Conservation (phyloP, 2,329 filamentous ascomycete genomes). For the Ophiostoma triangulosporum region DNA sequence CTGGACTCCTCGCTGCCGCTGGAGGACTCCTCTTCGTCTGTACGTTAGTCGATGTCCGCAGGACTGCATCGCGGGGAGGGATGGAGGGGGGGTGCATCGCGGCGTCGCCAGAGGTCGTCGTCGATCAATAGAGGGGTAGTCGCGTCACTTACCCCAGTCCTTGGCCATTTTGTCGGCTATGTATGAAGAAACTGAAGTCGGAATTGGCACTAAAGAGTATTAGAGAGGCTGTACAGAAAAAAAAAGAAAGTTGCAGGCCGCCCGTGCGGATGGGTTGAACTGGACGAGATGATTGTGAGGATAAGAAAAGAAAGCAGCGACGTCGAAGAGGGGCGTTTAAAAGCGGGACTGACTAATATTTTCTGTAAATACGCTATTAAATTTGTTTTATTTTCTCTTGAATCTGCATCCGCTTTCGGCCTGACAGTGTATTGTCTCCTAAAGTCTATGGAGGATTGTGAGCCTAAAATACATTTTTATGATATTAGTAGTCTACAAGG, state of each 20-base stretch:
- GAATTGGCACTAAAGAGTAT: background rate
- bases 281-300: background rate
- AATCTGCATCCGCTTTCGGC: no score
- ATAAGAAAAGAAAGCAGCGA: background rate
- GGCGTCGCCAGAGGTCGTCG: background rate
- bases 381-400: no score
- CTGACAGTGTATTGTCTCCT: no score
- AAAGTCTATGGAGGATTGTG: no score
- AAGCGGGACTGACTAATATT: background rate
- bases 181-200: background rate
- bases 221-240: background rate
- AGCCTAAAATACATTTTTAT: no score
- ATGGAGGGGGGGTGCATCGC: background rate
- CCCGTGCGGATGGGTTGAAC: background rate
- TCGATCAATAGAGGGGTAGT: background rate
- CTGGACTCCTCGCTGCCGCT: slow-evolving; percentile 20
- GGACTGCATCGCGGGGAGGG: background rate
- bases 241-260: background rate
- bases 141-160: background rate
- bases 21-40: background rate
- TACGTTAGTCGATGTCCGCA: background rate
- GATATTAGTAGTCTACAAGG: no score
- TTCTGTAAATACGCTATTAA: no score
- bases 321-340: background rate
- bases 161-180: background rate